Evolutionary conservation across 2,329 filamentous ascomycete genomes (phyloP).

Genomic region (Metarhizium sp.): DNA sequence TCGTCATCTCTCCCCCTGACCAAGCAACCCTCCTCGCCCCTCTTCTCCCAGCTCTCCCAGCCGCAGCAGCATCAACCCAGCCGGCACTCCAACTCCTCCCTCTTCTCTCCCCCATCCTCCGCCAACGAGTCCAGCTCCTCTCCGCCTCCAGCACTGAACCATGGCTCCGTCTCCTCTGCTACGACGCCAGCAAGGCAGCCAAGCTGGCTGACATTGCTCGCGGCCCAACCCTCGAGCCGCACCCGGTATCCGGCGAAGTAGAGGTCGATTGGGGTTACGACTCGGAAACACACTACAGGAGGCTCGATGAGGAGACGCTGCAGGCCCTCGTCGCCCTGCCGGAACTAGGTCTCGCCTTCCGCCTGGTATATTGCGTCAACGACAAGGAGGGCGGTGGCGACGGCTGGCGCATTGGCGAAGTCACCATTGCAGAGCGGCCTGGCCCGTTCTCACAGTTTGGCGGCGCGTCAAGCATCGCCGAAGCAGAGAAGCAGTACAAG

Average conservation of each 20-base stretch:
- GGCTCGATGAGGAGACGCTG: constrained; percentile 68
- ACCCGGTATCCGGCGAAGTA: constrained; percentile 71
- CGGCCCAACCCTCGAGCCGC: constrained; percentile 61
- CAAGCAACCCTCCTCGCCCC: constrained; percentile 39
- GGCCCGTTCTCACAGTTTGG: constrained; percentile 46
- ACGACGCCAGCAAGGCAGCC: constrained; percentile 47
- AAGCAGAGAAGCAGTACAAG: constrained; percentile 50
- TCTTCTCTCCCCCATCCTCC: constrained; percentile 55
- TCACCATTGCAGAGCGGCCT: constrained; percentile 49
- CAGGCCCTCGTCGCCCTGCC: constrained; percentile 55
- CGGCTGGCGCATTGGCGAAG: constrained; percentile 65
- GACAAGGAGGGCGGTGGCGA: constrained; percentile 52
- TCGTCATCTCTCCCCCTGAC: constrained; percentile 33
- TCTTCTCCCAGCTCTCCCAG: constrained; percentile 50
- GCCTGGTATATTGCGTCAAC: constrained; percentile 59
- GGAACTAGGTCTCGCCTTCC: constrained; percentile 53
- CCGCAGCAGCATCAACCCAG: constrained; percentile 47
- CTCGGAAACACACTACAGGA: constrained; percentile 51
- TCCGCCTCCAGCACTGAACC: constrained; percentile 49
- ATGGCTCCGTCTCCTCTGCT: constrained; percentile 67
- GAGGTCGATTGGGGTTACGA: constrained; percentile 64
- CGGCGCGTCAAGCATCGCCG: constrained; percentile 40
- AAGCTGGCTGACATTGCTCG: constrained; percentile 53
- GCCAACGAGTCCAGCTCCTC: constrained; percentile 57
- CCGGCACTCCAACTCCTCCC: constrained; percentile 49